Base-by-base conservation (phyloP, 1,284 basidiomycete species). In the Cryptococcus maquisensis region DNA sequence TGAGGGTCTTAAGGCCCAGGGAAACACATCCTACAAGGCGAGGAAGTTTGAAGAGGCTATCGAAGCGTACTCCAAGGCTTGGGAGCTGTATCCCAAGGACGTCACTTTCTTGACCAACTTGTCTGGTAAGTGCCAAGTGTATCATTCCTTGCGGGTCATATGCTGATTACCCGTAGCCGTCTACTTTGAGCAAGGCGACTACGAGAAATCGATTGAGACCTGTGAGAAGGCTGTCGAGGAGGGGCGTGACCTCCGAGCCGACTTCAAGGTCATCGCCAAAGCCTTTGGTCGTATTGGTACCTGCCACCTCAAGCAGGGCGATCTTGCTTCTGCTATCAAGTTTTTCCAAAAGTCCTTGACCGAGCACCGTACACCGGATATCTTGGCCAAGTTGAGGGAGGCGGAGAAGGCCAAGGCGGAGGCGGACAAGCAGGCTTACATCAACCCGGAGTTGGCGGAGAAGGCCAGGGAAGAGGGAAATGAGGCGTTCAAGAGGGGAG, bases 151-250 rank as follows among this genome's bases (percentile, higher is more conserved):
- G 12, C 18, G 4, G 24, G 23, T 15, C 16, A 6, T 15, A 28
- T 40, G n/a, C 26, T 50, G 32, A 50, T 21, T 28, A 9, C 18
- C 10, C 13, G 4, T 69, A 86, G 93, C 95, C 50, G 92, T 86
- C 35, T 89, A 95, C 77, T 95, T 93, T 66, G 96, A 99, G 78
- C 82, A 94, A 75, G 91, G 85, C 23, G 85, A 97, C 26, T 97
- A 87, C 68, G 86, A 92, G 77, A 86, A 90, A 72, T 85, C 85
- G 60, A 95, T 98, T 68, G 88, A 94, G 76, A 85, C 85, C 0
- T 96, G 92, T 71, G 86, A 96, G 69, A 91, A 92, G 77, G 96
- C 96, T 20, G 86, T 93, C 41, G 95, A 98, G 28, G 89, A 97
- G 72, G 95, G 92, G 38, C 86, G 94, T 62, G 74, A 78, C 26